Conservation (phyloP, 1,139 yeast genomes). For the Yamadazyma atlantica region DNA sequence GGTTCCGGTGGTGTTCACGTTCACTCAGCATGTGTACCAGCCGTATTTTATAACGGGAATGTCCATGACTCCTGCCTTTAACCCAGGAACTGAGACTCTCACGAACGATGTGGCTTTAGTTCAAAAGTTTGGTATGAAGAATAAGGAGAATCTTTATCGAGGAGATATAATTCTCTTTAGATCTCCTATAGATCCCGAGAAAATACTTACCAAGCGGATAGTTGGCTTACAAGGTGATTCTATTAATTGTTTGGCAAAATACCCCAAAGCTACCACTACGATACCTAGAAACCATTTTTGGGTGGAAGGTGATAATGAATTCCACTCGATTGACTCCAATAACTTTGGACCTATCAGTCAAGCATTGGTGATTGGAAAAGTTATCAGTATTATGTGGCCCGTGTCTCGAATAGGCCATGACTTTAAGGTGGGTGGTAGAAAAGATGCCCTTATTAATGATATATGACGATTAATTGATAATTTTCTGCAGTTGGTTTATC, state of each 20-base stretch:
- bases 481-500: not conserved
- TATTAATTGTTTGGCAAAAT: conserved; percentile 55
- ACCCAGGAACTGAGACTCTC: conserved; percentile 56
- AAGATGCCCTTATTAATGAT: conserved; percentile 8
- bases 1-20: conserved; percentile 76
- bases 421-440: conserved; percentile 20
- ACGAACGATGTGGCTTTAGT: conserved; percentile 68
- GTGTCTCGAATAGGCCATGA: conserved; percentile 48
- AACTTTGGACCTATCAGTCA: conserved; percentile 82
- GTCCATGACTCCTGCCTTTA: conserved; percentile 89
- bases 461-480: not conserved
- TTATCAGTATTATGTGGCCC: conserved; percentile 68
- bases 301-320: conserved; percentile 91
- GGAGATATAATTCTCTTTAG: conserved; percentile 79
- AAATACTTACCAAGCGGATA: conserved; percentile 72
- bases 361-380: conserved; percentile 77
- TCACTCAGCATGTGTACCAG: conserved; percentile 70
- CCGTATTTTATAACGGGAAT: conserved; percentile 77
- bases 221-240: conserved; percentile 73
- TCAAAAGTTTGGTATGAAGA: conserved; percentile 59
- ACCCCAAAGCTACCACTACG: conserved; percentile 59
- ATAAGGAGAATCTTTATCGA: conserved; percentile 44
- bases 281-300: conserved; percentile 83
- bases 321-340: conserved; percentile 83
- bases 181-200: conserved; percentile 77